A percentile compares a stretch with the other conserved stretches of the same genome.
Conservation (phyloP, 345 rosid species). For the Ceriops tagal region DNA sequence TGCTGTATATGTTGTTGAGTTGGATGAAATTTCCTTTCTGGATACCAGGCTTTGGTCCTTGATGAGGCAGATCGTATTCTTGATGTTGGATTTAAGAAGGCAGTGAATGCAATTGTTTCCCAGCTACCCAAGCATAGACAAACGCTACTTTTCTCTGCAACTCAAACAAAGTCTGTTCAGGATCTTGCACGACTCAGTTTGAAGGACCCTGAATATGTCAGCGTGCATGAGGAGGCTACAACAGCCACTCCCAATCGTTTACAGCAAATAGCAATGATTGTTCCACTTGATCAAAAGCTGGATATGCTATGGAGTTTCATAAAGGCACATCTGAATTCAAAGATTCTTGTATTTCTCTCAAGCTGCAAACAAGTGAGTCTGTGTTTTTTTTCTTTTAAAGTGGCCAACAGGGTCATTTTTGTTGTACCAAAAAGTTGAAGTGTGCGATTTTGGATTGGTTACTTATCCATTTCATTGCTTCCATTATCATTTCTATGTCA, state of each 20-base stretch:
- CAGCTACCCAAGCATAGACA: conserved; percentile 81
- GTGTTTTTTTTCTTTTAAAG: conserved; percentile 6
- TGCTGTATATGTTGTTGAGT: conserved; percentile 27
- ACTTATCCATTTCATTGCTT: too few species aligned
- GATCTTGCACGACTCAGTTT: conserved; percentile 97
- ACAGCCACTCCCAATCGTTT: conserved; percentile 77
- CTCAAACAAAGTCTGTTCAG: conserved; percentile 88
- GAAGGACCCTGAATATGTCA: conserved; percentile 88
- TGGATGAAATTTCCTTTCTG: conserved; percentile 33
- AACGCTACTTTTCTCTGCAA: conserved; percentile 91
- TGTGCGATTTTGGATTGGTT: too few species aligned
- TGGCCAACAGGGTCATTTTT: not conserved
- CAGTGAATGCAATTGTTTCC: conserved; percentile 77
- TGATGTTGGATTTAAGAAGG: conserved; percentile 80
- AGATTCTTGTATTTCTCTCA: conserved; percentile 85
- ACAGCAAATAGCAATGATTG: conserved; percentile 78
- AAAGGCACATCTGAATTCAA: conserved; percentile 68
- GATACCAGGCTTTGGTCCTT: conserved; percentile 79
- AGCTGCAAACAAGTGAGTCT: conserved; percentile 85
- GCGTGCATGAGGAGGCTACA: conserved; percentile 79
- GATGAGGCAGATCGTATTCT: conserved; percentile 99
- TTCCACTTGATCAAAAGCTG: conserved; percentile 83
- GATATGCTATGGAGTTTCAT: conserved; percentile 94
- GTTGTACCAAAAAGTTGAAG: not conserved
- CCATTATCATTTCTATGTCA: too few species aligned